Percentiles rank a stretch among this genome's conserved stretches.
Conservation (phyloP, 2,329 filamentous ascomycete species). For the Macroventuria anomochaeta region DNA sequence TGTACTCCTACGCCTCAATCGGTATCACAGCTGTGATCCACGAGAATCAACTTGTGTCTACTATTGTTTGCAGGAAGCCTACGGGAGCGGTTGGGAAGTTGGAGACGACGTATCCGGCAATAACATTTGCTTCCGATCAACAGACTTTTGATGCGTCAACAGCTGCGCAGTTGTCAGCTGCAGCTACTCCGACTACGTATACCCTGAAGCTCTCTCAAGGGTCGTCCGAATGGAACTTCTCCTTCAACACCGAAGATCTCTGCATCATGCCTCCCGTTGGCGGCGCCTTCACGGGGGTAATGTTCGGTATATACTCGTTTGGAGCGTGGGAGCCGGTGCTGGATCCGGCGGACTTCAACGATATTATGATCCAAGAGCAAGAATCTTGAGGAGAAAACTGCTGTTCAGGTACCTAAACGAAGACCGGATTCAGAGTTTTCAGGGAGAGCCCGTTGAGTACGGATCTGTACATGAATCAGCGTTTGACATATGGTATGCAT, state of each 20-base stretch:
- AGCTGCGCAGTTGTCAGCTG: constrained; percentile 2
- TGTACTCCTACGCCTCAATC: constrained; percentile 54
- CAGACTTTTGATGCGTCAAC: neutral
- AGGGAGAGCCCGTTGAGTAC: too few species aligned
- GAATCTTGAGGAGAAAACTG: neutral
- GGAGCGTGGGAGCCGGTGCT: constrained; percentile 51
- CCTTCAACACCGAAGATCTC: constrained; percentile 42
- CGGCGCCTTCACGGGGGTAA: constrained; percentile 54
- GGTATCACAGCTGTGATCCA: constrained; percentile 39
- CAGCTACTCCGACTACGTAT: constrained; percentile 9
- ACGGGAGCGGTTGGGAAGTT: constrained; percentile 27
- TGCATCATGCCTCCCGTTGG: constrained; percentile 50
- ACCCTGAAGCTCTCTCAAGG: constrained; percentile 10
- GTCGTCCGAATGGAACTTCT: constrained; percentile 20
- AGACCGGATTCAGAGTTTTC: too few species aligned
- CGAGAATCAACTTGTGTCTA: neutral
- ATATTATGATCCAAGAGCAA: constrained; percentile 20
- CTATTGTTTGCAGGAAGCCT: constrained; percentile 20
- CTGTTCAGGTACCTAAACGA: too few species aligned
- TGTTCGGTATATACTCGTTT: constrained; percentile 56
- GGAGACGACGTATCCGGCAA: constrained; percentile 22
- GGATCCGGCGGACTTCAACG: constrained; percentile 51
- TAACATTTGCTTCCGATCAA: constrained; percentile 35
- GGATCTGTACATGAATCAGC: too few species aligned
- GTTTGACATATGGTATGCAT: too few species aligned